Evolutionary conservation across 2,329 filamentous ascomycete genomes (phyloP).

Genomic region (Beauveria brongniartii): DNA sequence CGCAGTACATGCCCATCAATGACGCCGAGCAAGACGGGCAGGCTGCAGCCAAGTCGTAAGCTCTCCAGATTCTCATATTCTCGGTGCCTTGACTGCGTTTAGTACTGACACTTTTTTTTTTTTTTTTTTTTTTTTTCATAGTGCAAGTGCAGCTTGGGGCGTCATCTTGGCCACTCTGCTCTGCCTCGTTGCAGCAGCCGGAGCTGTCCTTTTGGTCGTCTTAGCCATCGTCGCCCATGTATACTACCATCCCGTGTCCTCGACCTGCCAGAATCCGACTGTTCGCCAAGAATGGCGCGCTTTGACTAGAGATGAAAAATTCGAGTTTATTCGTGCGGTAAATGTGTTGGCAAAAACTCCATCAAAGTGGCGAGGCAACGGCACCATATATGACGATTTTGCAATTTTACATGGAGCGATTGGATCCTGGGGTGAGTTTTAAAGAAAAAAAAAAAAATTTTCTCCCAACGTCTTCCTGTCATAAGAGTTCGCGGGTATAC

Average conservation of each 20-base stretch:
- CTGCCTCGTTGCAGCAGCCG: not conserved
- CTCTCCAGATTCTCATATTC: not conserved
- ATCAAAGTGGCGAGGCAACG: not conserved
- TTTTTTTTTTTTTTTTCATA: no score
- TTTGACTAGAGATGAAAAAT: not conserved
- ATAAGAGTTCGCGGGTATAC: not conserved
- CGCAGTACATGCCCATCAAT: not conserved
- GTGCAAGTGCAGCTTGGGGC: not conserved
- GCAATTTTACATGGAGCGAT: conserved; percentile 7
- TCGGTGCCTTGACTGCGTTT: no score
- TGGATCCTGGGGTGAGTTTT: conserved; percentile 7
- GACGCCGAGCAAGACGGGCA: not conserved
- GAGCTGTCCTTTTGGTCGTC: not conserved
- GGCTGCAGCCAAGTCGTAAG: not conserved
- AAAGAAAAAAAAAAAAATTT: no score
- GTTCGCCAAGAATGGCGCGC: conserved; percentile 8
- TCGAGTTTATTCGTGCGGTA: conserved; percentile 1
- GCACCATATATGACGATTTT: conserved; percentile 7
- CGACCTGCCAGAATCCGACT: not conserved
- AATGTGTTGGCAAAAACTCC: not conserved
- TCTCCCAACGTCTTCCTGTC: rapidly evolving
- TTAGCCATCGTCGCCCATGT: not conserved
- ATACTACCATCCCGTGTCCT: not conserved
- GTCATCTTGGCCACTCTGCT: not conserved
- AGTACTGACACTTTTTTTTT: not conserved